phyloP scores from a whole-genome alignment of 768 basidiomycete species.

The Tulasnella sp. region DNA sequence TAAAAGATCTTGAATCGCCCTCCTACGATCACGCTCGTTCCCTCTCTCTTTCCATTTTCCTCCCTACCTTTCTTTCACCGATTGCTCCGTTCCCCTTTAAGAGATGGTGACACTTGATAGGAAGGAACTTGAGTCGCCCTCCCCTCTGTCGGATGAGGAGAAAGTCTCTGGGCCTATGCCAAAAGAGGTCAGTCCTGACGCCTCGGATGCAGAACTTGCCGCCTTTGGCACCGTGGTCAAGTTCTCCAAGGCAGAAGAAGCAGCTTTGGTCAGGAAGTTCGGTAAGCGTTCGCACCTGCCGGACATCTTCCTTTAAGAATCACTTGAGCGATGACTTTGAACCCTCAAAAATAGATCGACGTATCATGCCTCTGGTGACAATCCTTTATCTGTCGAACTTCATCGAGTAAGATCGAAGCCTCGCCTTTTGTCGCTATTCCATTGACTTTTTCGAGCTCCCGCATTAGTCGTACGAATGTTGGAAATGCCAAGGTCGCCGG shows the following conservation, averaged over 20 bases:
- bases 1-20: neutral
- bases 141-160: neutral
- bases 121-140: conserved; percentile 4
- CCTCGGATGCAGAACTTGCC: conserved; percentile 10
- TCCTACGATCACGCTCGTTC: neutral
- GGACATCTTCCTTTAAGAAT: neutral
- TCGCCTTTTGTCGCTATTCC: neutral
- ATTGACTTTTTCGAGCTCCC: neutral
- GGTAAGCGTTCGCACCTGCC: neutral
- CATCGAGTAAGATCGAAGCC: conserved; percentile 16
- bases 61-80: neutral
- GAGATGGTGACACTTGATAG: neutral
- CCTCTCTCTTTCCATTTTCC: neutral
- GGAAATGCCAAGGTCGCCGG: conserved; percentile 14
- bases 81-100: neutral
- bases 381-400: conserved; percentile 19
- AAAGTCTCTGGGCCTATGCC: neutral
- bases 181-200: neutral
- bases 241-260: conserved; percentile 16
- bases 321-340: neutral
- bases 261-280: conserved; percentile 15
- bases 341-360: conserved; percentile 6
- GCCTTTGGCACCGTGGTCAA: conserved; percentile 8
- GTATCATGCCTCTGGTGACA: conserved; percentile 18
- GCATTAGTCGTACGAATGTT: conserved; percentile 13